Evolutionary conservation across 441 rosid species (phyloP).

Genomic region (Pelargonium fulgidum): DNA sequence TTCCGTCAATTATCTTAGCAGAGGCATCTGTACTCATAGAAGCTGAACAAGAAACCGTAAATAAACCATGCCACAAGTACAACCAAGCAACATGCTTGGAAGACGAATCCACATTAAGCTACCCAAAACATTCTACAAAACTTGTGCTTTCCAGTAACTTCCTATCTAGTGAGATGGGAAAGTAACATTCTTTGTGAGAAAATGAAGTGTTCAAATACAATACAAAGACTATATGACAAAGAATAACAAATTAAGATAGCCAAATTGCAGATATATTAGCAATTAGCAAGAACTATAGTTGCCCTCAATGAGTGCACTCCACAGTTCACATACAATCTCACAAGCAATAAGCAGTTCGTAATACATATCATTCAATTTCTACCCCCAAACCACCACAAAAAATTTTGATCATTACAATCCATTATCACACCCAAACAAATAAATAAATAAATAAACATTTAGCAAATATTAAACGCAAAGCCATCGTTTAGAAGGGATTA

Average conservation of each 20-base stretch:
- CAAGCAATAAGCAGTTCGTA: background rate
- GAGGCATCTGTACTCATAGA: constrained; percentile 28
- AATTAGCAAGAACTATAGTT: too few relatives aligned
- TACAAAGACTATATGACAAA: too few relatives aligned
- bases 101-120: background rate
- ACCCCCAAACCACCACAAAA: background rate
- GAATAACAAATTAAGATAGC: too few relatives aligned
- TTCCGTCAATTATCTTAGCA: constrained; percentile 74
- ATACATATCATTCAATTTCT: background rate
- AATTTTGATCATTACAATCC: too few relatives aligned
- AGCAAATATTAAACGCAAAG: background rate
- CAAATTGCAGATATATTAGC: background rate
- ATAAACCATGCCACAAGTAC: background rate
- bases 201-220: too few relatives aligned
- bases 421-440: too few relatives aligned
- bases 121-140: background rate
- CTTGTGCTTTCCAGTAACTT: too few relatives aligned
- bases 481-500: background rate
- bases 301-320: too few relatives aligned
- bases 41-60: constrained; percentile 25
- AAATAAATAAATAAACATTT: background rate
- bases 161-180: too few relatives aligned
- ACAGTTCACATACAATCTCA: background rate
- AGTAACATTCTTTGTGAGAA: too few relatives aligned
- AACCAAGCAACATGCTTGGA: background rate